phyloP scores from a whole-genome alignment of 371 early-diverging fungal genomes.

The Circinella umbellata region DNA sequence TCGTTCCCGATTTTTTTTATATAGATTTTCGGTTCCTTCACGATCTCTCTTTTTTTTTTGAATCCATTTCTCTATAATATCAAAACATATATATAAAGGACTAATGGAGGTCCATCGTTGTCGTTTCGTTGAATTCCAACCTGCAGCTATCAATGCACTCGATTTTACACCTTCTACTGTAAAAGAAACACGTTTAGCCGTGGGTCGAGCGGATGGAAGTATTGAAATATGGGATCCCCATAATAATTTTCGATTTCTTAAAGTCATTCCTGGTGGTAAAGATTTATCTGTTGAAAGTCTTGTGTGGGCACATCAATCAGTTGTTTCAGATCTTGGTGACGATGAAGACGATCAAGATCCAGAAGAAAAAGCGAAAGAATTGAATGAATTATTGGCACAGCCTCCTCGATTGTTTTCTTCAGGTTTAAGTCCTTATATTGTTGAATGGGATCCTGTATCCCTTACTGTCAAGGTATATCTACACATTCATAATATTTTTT shows the following conservation, averaged over 20 bases:
- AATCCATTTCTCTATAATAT: no score
- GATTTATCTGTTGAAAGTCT: conserved; percentile 81
- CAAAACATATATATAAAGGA: not conserved
- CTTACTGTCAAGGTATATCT: conserved; percentile 68
- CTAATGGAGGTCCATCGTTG: conserved; percentile 86
- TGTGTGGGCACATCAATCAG: conserved; percentile 84
- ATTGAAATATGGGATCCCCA: conserved; percentile 91
- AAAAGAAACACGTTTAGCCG: conserved; percentile 65
- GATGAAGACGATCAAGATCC: conserved; percentile 63
- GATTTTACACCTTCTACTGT: conserved; percentile 73
- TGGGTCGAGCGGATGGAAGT: conserved; percentile 90
- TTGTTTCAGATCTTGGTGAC: conserved; percentile 61
- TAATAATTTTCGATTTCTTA: conserved; percentile 69
- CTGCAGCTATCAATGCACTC: conserved; percentile 84
- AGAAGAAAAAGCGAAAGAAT: conserved; percentile 51
- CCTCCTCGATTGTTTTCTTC: conserved; percentile 89
- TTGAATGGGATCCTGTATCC: conserved; percentile 85
- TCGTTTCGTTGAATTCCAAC: conserved; percentile 88
- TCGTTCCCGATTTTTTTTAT: no score
- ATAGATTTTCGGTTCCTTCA: no score
- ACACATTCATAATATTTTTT: no score
- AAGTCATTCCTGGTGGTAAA: conserved; percentile 82
- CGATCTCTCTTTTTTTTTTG: no score
- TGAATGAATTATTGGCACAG: conserved; percentile 49
- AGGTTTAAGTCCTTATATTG: conserved; percentile 83